Conservation (phyloP, 73 alveolate species). For the Effrenium voratum region DNA sequence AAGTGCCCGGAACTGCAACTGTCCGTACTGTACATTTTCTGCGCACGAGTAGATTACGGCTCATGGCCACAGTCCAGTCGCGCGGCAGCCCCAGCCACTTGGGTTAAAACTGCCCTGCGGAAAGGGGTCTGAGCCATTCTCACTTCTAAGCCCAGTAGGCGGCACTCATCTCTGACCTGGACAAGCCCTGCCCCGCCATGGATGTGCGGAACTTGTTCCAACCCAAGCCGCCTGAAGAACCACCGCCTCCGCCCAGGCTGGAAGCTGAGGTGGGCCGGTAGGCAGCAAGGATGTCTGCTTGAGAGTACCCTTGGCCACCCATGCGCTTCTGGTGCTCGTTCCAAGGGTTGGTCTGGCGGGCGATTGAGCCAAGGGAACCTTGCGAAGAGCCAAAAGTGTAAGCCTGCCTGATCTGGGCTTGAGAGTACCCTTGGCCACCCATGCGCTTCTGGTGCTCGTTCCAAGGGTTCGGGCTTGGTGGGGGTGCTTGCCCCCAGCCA, state of each 20-base stretch:
- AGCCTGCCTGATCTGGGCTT: background rate
- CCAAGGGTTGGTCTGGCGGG: background rate
- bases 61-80: too few relatives aligned
- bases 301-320: background rate
- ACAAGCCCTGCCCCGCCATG: slow-evolving; percentile 7
- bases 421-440: background rate
- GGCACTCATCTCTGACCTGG: background rate
- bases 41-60: too few relatives aligned
- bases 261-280: background rate
- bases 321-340: background rate
- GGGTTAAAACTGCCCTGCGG: too few relatives aligned
- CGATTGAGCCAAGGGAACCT: background rate
- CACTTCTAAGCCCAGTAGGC: background rate
- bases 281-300: background rate
- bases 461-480: background rate
- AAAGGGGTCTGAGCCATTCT: too few relatives aligned
- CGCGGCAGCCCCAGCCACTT: too few relatives aligned
- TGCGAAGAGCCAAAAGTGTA: background rate
- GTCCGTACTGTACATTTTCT: too few relatives aligned
- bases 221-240: background rate
- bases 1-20: too few relatives aligned
- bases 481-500: background rate
- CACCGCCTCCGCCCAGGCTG: too few relatives aligned
- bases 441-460: background rate
- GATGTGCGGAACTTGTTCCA: background rate